These are phyloP conservation scores for Phytophthora colocasiae DNA, from an alignment of 352 stramenopile genomes.

Conservation along the genomic window DNA sequence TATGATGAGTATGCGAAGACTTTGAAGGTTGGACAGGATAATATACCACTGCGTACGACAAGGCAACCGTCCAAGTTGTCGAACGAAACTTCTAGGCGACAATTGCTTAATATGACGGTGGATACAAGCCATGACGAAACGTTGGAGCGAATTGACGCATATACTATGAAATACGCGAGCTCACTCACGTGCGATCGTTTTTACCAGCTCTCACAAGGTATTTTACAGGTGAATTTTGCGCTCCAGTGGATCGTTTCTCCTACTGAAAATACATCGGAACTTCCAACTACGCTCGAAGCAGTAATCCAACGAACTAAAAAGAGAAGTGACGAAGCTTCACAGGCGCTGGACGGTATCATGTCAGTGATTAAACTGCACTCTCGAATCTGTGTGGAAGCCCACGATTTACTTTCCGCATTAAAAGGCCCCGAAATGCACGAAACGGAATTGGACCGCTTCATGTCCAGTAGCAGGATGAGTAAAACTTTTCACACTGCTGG, in stretches of 20 bases:
- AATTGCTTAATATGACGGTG: conserved; percentile 11
- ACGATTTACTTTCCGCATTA: conserved; percentile 14
- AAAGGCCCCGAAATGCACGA: background rate
- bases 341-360: conserved; percentile 42
- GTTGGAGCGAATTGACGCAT: conserved; percentile 38
- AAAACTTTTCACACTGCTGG: background rate
- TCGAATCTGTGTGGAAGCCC: conserved; percentile 44
- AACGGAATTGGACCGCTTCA: conserved; percentile 23
- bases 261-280: background rate
- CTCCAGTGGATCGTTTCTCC: conserved; percentile 19
- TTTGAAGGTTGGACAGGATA: conserved; percentile 1
- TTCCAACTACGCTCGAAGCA: conserved; percentile 4
- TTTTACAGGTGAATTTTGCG: conserved; percentile 24
- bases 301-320: conserved; percentile 38
- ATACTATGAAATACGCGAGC: conserved; percentile 31
- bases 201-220: conserved; percentile 41
- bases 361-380: conserved; percentile 50
- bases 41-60: conserved; percentile 1
- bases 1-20: conserved; percentile 25
- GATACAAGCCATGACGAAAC: conserved; percentile 26
- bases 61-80: conserved; percentile 4
- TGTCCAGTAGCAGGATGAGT: conserved; percentile 17
- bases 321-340: conserved; percentile 43
- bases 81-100: conserved; percentile 1
- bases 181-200: conserved; percentile 48